Base-by-base conservation (phyloP, 2,329 filamentous ascomycete genomes). In the Hypoxylon sp. region DNA sequence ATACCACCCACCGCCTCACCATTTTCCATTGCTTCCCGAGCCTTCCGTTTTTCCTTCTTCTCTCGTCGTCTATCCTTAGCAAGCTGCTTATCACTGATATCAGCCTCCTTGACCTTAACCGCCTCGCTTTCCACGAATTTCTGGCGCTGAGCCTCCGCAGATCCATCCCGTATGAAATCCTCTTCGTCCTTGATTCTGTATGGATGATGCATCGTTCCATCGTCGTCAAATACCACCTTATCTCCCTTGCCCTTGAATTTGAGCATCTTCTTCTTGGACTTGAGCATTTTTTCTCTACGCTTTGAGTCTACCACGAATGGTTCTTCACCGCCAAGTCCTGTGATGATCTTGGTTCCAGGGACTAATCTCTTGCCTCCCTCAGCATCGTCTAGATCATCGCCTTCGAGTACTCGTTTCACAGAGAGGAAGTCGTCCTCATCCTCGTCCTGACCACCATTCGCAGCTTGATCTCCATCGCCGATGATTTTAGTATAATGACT, bases 401-500 rank as follows among this genome's bases (percentile, higher is more conserved):
- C 91, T 50, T 89, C 86, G 64, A 97, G 90, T n/a, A 93, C 89
- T 63, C 94, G 89, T 82, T 98, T 99, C 69, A 98, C 91, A 2
- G 91, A 89, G 59, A 97, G 84, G 85, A 99, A 98, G 71, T 97
- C 91, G 65, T 89, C 89, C 53, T 93, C 91, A 4, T 85, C 87
- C 59, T 85, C 87, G 59, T 88, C 86, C 2, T 78, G 83, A 2
- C 75, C 78, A 53, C 79, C 68, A 64, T 85, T 79, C 5, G 80
- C 79, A 2, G 80, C 76, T 23, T 80, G 81, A 43, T 83, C 81
- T 55, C 87, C 89, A 41, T 90, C 86, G 55, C 85, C 85, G 66
- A 98, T 90, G 69, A 99, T 86, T 76, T 95, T 97, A 65, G 89
- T 89, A 83, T 98, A 98, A 81, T 99, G 96, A 61, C 91, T 90